Percentiles rank a stretch among this genome's conserved stretches.
These are phyloP conservation scores for Choiromyces venosus DNA, from an alignment of 495 filamentous ascomycete genomes.

Conservation along the genomic window DNA sequence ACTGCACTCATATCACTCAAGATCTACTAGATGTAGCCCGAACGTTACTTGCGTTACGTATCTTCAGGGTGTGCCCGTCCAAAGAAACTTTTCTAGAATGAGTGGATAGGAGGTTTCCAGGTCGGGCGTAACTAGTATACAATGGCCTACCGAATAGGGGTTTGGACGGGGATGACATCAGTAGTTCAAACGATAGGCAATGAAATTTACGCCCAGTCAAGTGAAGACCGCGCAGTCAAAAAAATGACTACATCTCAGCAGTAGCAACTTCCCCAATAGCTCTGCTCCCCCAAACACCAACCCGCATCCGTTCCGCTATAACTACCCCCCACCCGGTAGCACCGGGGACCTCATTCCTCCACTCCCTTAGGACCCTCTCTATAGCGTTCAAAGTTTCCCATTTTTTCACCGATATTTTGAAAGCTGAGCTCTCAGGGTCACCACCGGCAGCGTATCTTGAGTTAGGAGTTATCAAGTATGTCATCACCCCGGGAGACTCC, in stretches of 20 bases:
- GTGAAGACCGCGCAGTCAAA: not conserved
- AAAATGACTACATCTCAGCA: constrained; percentile 25
- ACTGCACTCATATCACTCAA: not conserved
- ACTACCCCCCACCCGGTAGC: constrained; percentile 27
- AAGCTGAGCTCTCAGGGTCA: constrained; percentile 34
- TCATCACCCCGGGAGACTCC: constrained; percentile 29
- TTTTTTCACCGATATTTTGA: constrained; percentile 27
- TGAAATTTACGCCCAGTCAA: not conserved
- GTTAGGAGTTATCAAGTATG: constrained; percentile 27
- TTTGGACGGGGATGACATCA: not conserved
- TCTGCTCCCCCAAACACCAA: constrained; percentile 33
- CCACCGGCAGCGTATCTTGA: constrained; percentile 25
- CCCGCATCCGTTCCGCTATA: constrained; percentile 25
- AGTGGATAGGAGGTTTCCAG: not conserved
- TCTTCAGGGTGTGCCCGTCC: not conserved
- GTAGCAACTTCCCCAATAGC: constrained; percentile 34
- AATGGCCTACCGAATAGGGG: not conserved
- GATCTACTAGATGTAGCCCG: not conserved
- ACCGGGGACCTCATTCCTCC: constrained; percentile 17
- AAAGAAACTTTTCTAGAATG: not conserved
- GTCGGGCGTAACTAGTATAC: not conserved
- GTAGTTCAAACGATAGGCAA: not conserved
- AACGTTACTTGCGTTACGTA: not conserved
- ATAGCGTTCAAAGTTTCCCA: constrained; percentile 27
- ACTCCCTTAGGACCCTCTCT: constrained; percentile 10